Conservation (phyloP, 768 basidiomycete species). For the Boletus sp. region DNA sequence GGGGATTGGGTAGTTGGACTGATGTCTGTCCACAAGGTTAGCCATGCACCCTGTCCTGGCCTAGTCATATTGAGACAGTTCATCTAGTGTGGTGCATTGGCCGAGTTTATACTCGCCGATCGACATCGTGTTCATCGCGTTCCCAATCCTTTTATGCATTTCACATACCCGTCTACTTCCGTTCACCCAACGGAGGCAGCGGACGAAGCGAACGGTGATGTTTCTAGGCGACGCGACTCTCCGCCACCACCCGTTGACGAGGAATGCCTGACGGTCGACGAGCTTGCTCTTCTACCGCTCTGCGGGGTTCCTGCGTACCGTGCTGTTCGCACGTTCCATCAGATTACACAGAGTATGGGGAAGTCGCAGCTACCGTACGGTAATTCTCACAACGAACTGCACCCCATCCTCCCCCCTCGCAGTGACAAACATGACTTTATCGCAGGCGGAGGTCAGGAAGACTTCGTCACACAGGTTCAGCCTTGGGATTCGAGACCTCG, state of each 20-base stretch:
- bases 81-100: slow-evolving; percentile 72
- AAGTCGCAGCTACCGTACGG: slow-evolving; percentile 24
- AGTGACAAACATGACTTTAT: slow-evolving; percentile 24
- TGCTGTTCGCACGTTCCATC: slow-evolving; percentile 65
- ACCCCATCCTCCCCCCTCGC: slow-evolving; percentile 26
- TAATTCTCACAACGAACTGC: slow-evolving; percentile 25
- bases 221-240: slow-evolving; percentile 9
- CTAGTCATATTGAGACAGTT: slow-evolving; percentile 8
- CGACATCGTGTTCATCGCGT: slow-evolving; percentile 72
- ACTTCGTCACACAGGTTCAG: not conserved
- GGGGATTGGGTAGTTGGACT: slow-evolving; percentile 89
- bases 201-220: slow-evolving; percentile 5
- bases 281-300: slow-evolving; percentile 77
- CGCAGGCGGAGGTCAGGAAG: slow-evolving; percentile 26
- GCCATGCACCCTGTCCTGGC: slow-evolving; percentile 20
- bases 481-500: slow-evolving; percentile 29
- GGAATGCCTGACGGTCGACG: slow-evolving; percentile 50
- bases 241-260: slow-evolving; percentile 6
- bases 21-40: slow-evolving; percentile 75
- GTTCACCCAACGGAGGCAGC: slow-evolving; percentile 8
- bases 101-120: slow-evolving; percentile 86
- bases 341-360: slow-evolving; percentile 27
- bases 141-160: slow-evolving; percentile 53
- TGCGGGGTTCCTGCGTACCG: slow-evolving; percentile 80
- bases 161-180: slow-evolving; percentile 23